A percentile compares a stretch with the other conserved stretches of the same genome.
Conservation (phyloP, 2,329 filamentous ascomycete species). For the Calcarisporium arbuscula region DNA sequence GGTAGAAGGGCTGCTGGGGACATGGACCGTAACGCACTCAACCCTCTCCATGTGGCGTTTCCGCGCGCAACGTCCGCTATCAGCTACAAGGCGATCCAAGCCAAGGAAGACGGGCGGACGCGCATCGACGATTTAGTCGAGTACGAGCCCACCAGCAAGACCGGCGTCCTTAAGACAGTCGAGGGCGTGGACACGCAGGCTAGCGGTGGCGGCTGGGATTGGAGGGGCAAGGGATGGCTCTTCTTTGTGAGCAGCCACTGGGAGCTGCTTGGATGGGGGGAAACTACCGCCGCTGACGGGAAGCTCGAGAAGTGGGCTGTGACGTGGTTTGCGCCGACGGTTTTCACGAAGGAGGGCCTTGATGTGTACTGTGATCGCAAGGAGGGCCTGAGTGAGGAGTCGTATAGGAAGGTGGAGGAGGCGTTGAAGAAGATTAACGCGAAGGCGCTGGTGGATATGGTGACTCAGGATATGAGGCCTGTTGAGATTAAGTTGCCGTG, state of each 20-base stretch:
- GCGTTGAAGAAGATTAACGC: slow-evolving; percentile 43
- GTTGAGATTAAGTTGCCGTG: slow-evolving; percentile 49
- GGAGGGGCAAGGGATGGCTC: slow-evolving; percentile 72
- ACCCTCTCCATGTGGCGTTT: slow-evolving; percentile 76
- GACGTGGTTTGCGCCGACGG: slow-evolving; percentile 76
- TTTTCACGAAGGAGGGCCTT: slow-evolving; percentile 77
- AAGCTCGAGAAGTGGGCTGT: slow-evolving; percentile 62
- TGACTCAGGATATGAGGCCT: slow-evolving; percentile 40
- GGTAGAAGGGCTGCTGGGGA: slow-evolving; percentile 56
- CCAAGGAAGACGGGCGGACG: slow-evolving; percentile 28
- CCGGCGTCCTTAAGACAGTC: slow-evolving; percentile 51
- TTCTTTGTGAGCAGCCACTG: slow-evolving; percentile 68
- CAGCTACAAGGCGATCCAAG: slow-evolving; percentile 56
- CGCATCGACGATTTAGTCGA: slow-evolving; percentile 67
- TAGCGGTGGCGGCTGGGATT: slow-evolving; percentile 51
- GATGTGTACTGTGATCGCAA: slow-evolving; percentile 67
- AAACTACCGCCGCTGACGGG: slow-evolving; percentile 33
- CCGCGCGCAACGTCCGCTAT: slow-evolving; percentile 75
- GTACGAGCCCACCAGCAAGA: slow-evolving; percentile 51
- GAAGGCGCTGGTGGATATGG: slow-evolving; percentile 46
- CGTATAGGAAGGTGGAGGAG: slow-evolving; percentile 48
- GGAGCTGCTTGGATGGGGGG: slow-evolving; percentile 75
- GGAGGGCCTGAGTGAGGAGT: slow-evolving; percentile 52
- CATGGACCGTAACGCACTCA: slow-evolving; percentile 70
- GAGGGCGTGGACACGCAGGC: slow-evolving; percentile 54